Percentiles rank a stretch among this genome's conserved stretches.
Evolutionary conservation across 148 eudicot species (phyloP).

Genomic region (Nyssa sinensis): DNA sequence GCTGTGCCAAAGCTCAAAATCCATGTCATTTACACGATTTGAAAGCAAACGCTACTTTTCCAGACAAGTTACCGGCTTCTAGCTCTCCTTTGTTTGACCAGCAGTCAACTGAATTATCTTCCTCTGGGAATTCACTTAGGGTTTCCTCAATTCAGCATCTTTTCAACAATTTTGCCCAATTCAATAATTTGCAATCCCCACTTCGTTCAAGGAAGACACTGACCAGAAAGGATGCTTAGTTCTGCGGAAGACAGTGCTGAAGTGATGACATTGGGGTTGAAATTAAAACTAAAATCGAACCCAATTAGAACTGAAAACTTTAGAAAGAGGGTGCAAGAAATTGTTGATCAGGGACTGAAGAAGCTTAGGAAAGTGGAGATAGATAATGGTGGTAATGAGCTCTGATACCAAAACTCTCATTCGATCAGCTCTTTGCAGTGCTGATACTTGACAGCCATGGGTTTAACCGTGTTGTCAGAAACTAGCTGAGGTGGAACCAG

Average conservation of each 20-base stretch:
- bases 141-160: conserved; percentile 72
- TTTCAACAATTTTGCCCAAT: conserved; percentile 81
- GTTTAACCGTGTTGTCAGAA: no score
- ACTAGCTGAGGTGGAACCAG: no score
- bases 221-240: conserved; percentile 59
- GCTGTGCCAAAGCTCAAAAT: conserved; percentile 57
- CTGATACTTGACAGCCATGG: no score
- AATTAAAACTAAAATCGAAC: conserved; percentile 57
- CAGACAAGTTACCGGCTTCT: conserved; percentile 42
- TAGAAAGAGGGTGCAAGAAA: conserved; percentile 52
- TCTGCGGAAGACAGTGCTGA: conserved; percentile 31
- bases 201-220: conserved; percentile 79
- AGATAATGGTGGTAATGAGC: conserved; percentile 21
- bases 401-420: no score
- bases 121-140: conserved; percentile 52
- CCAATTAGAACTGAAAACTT: conserved; percentile 52
- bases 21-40: conserved; percentile 46
- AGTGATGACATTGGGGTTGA: conserved; percentile 28
- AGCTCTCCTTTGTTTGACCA: conserved; percentile 38
- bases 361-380: conserved; percentile 42
- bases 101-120: conserved; percentile 41
- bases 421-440: no score
- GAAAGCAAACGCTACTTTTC: conserved; percentile 39
- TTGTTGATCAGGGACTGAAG: conserved; percentile 59
- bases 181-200: conserved; percentile 76